Evolutionary conservation across 257 asterid species (phyloP).

Genomic region (Plantago major): DNA sequence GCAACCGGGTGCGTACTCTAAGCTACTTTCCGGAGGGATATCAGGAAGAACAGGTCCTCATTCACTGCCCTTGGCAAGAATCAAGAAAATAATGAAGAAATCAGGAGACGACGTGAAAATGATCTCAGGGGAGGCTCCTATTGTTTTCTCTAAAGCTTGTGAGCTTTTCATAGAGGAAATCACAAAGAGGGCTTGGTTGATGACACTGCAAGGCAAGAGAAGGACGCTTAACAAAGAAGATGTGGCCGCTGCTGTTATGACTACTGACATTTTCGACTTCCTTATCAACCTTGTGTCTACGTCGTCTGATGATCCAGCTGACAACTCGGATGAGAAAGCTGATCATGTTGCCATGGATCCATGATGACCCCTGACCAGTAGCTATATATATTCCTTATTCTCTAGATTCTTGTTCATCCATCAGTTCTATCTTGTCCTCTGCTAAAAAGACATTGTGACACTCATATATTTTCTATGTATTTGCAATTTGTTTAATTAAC

Average conservation of each 20-base stretch:
- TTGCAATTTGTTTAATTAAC: too few species aligned
- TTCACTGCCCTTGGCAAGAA: conserved; percentile 67
- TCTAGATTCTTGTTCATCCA: too few species aligned
- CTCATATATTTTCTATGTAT: too few species aligned
- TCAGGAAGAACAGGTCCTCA: conserved; percentile 55
- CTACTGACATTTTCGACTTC: conserved; percentile 73
- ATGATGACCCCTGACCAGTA: not conserved
- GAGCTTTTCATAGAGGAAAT: conserved; percentile 67
- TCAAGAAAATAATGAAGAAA: conserved; percentile 69
- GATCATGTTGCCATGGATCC: conserved; percentile 1
- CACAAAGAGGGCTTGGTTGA: conserved; percentile 60
- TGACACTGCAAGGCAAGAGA: conserved; percentile 51
- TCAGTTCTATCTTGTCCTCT: too few species aligned
- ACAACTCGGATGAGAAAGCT: too few species aligned
- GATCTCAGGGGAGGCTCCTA: conserved; percentile 88
- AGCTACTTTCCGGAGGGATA: conserved; percentile 45
- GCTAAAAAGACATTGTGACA: too few species aligned
- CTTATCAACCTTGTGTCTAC: conserved; percentile 47
- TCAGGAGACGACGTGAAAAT: conserved; percentile 70
- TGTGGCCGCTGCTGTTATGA: conserved; percentile 63
- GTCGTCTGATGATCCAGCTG: conserved; percentile 3
- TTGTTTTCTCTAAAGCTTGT: conserved; percentile 69
- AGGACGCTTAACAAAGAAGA: conserved; percentile 71
- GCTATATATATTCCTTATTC: too few species aligned
- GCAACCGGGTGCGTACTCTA: conserved; percentile 72